Conservation (phyloP, 2,329 filamentous ascomycete genomes). For the Thielaviopsis punctulata region DNA sequence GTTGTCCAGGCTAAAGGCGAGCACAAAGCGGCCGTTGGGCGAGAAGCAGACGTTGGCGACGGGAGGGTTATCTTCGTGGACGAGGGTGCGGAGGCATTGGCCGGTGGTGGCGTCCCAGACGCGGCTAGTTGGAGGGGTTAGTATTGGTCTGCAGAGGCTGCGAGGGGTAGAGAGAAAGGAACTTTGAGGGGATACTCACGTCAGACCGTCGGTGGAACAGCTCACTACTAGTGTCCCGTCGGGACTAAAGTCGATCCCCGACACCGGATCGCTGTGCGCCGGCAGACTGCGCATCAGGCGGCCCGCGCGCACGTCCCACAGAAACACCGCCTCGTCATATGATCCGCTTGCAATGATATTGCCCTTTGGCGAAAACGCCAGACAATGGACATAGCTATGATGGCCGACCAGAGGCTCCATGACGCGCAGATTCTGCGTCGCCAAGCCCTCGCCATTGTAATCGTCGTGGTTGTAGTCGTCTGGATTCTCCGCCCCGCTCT, state of each 20-base stretch:
- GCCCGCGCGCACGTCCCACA: conserved; percentile 89
- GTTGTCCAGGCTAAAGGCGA: conserved; percentile 82
- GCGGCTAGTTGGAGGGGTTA: conserved; percentile 31
- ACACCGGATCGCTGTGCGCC: conserved; percentile 87
- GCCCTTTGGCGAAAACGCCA: conserved; percentile 93
- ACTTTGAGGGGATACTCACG: conserved; percentile 32
- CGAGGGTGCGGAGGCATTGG: conserved; percentile 83
- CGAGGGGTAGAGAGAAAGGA: background rate
- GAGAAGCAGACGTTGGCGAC: conserved; percentile 55
- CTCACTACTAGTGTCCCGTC: conserved; percentile 87
- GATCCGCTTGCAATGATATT: conserved; percentile 92
- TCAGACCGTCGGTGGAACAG: conserved; percentile 79
- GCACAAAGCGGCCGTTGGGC: conserved; percentile 82
- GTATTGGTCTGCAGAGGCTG: background rate
- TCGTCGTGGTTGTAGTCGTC: conserved; percentile 12
- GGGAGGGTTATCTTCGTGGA: conserved; percentile 63
- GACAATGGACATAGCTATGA: conserved; percentile 87
- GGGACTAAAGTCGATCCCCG: conserved; percentile 78
- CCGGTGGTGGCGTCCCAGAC: conserved; percentile 94
- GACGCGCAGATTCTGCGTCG: conserved; percentile 16
- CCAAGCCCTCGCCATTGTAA: conserved; percentile 5
- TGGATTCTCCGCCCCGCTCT: conserved; percentile 16
- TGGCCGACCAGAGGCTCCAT: conserved; percentile 58
- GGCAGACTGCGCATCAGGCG: conserved; percentile 78
- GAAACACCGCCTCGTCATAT: conserved; percentile 90